Evolutionary conservation across 1,284 basidiomycete genomes (phyloP).

Genomic region (Rhodotorula sp.): DNA sequence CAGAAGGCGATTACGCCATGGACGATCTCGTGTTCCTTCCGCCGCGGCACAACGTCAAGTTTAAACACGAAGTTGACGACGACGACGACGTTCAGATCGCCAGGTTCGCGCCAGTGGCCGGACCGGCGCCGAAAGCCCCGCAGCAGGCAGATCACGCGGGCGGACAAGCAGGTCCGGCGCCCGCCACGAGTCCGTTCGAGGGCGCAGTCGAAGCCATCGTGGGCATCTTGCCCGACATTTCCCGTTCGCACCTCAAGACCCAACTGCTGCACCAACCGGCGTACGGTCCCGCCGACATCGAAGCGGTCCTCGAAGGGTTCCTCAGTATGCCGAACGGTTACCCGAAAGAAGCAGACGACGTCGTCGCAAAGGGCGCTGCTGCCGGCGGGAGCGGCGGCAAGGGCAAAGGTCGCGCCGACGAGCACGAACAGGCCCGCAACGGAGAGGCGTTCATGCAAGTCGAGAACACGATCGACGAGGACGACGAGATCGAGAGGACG

Average conservation of each 20-base stretch:
- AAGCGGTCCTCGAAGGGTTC: constrained; percentile 28
- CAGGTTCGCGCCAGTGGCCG: no score
- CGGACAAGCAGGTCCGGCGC: not conserved
- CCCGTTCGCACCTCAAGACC: constrained; percentile 12
- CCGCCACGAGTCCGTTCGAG: constrained; percentile 2
- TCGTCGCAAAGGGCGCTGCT: not conserved
- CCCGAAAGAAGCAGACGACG: constrained; percentile 7
- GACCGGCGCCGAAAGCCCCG: not conserved
- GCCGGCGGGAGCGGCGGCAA: not conserved
- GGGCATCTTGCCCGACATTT: constrained; percentile 37
- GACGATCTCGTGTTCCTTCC: no score
- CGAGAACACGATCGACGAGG: not conserved
- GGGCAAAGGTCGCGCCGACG: constrained; percentile 7
- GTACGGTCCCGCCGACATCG: constrained; percentile 17
- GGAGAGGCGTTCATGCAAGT: not conserved
- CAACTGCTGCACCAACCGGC: not conserved
- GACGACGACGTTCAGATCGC: not conserved
- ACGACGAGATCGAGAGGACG: not conserved
- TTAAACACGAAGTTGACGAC: not conserved
- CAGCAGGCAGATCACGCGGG: no score
- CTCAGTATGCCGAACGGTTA: constrained; percentile 17
- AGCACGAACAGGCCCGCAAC: not conserved
- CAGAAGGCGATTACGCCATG: no score
- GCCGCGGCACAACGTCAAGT: not conserved
- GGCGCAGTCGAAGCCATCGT: constrained; percentile 5